phyloP scores from a whole-genome alignment of 495 filamentous ascomycete species.

The Neurospora tetraspora region DNA sequence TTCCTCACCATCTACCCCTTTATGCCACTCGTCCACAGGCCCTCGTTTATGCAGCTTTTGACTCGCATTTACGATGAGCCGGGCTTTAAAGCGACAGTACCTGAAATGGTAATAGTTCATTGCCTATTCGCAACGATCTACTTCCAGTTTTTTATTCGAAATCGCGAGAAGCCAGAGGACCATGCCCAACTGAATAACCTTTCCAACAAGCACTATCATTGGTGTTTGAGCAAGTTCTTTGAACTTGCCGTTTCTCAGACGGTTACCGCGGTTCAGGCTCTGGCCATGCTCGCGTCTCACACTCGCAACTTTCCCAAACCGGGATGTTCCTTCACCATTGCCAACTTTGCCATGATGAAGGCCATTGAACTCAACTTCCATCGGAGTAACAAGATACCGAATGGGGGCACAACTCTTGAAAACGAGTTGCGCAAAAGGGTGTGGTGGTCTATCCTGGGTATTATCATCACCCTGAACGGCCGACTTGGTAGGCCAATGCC shows the following conservation, averaged over 20 bases:
- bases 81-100: slow-evolving; percentile 45
- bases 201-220: slow-evolving; percentile 69
- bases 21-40: slow-evolving; percentile 59
- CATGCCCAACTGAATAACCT: slow-evolving; percentile 43
- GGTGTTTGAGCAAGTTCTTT: slow-evolving; percentile 54
- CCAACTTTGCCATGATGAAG: slow-evolving; percentile 47
- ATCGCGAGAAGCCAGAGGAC: slow-evolving; percentile 39
- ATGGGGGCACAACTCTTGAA: slow-evolving; percentile 47
- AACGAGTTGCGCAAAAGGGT: slow-evolving; percentile 67
- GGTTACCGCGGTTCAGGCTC: slow-evolving; percentile 57
- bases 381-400: slow-evolving; percentile 50
- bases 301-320: slow-evolving; percentile 72
- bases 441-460: slow-evolving; percentile 59
- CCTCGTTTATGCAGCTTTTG: slow-evolving; percentile 53
- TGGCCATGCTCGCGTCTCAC: slow-evolving; percentile 58
- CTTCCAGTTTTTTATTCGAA: slow-evolving; percentile 38
- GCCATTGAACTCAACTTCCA: slow-evolving; percentile 67
- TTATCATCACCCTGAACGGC: slow-evolving; percentile 56
- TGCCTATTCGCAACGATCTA: slow-evolving; percentile 70
- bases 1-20: slow-evolving; percentile 64
- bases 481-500: slow-evolving; percentile 70
- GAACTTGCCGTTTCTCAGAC: slow-evolving; percentile 49
- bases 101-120: slow-evolving; percentile 62
- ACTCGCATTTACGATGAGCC: slow-evolving; percentile 53
- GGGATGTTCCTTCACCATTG: slow-evolving; percentile 56